These are phyloP conservation scores for Clarkia xantiana DNA, from an alignment of 345 rosid species.

Conservation along the genomic window DNA sequence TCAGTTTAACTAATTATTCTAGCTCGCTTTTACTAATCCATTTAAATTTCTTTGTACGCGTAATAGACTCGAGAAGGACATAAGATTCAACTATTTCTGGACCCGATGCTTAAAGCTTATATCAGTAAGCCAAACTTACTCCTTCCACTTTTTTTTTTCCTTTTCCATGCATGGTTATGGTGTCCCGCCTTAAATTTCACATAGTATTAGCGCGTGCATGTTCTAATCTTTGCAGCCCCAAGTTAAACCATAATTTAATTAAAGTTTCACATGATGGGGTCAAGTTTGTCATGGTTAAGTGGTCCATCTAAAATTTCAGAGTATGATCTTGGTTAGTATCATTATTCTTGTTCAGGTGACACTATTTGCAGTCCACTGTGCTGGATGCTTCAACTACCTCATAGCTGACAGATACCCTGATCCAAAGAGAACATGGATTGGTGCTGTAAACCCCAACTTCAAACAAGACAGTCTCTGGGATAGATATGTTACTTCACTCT, in stretches of 20 bases:
- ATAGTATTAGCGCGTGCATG: no score
- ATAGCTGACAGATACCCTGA: constrained; percentile 82
- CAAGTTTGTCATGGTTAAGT: no score
- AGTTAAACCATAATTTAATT: no score
- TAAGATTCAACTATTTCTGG: constrained; percentile 97
- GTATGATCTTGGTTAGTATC: no score
- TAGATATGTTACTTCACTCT: constrained; percentile 71
- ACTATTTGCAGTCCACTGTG: constrained; percentile 80
- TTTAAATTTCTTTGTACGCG: constrained; percentile 10
- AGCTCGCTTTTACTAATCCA: constrained; percentile 7
- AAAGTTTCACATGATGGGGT: no score
- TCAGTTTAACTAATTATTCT: no score
- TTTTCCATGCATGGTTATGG: no score
- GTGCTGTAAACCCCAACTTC: constrained; percentile 60
- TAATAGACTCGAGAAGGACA: constrained; percentile 92
- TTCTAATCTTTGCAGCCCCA: no score
- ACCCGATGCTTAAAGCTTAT: constrained; percentile 78
- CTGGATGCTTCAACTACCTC: constrained; percentile 85
- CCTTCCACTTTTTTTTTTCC: no score
- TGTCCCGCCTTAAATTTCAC: no score
- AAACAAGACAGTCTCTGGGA: constrained; percentile 56
- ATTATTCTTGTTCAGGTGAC: no score
- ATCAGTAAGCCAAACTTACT: constrained; percentile 38
- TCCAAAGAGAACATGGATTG: constrained; percentile 75
- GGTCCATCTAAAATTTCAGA: no score